These are phyloP conservation scores for Cadophora sp. DNA, from an alignment of 2,329 filamentous ascomycete genomes.

Conservation along the genomic window DNA sequence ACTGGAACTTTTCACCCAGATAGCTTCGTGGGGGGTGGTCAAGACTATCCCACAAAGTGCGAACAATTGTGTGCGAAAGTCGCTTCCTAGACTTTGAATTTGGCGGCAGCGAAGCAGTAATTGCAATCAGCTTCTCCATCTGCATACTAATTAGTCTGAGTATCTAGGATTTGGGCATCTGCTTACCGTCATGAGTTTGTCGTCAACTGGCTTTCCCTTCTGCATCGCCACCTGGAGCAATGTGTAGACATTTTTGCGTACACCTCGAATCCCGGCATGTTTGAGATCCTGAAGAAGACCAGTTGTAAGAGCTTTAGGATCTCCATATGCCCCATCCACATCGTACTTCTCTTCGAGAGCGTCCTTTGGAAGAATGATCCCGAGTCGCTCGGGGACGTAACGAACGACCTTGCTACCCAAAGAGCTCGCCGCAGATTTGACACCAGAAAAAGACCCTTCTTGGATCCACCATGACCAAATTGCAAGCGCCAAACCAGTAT, in stretches of 20 bases:
- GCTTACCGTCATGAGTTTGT: constrained; percentile 11
- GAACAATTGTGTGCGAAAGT: constrained; percentile 71
- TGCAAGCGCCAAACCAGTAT: not conserved
- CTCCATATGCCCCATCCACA: not conserved
- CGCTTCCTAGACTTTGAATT: constrained; percentile 65
- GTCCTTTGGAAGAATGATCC: not conserved
- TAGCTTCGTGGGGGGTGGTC: constrained; percentile 75
- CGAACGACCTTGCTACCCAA: not conserved
- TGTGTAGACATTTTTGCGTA: constrained; percentile 1
- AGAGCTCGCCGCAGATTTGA: not conserved
- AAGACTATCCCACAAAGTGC: constrained; percentile 72
- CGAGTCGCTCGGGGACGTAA: not conserved
- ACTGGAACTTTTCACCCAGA: constrained; percentile 66
- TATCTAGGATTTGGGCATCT: not conserved
- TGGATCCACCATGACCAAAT: not conserved
- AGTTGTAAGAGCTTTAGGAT: constrained; percentile 6
- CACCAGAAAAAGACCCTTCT: not conserved
- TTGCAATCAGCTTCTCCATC: constrained; percentile 54
- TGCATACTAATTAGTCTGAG: not conserved
- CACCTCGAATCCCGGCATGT: constrained; percentile 6
- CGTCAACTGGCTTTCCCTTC: constrained; percentile 16
- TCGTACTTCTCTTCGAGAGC: not conserved
- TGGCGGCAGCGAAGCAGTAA: constrained; percentile 69
- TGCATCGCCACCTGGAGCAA: constrained; percentile 2
- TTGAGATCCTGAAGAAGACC: constrained; percentile 12